A percentile compares a stretch with the other conserved stretches of the same genome.
Conservation (phyloP, 2,329 filamentous ascomycete species). For the Metarhizium album region DNA sequence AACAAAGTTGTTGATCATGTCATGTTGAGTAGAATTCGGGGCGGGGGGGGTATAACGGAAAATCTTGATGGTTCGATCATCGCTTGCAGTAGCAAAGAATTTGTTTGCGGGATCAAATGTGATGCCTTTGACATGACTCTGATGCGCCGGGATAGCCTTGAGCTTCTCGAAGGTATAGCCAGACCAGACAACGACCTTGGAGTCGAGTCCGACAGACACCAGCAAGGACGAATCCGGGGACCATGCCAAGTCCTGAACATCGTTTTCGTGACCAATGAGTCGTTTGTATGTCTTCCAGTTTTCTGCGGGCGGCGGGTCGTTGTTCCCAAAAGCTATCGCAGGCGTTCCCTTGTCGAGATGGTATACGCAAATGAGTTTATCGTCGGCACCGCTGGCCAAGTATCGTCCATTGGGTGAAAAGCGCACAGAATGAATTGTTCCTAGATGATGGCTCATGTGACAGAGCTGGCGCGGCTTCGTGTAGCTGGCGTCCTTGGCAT, state of each 20-base stretch:
- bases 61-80: constrained; percentile 93
- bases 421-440: constrained; percentile 91
- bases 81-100: constrained; percentile 96
- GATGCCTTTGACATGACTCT: constrained; percentile 97
- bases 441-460: constrained; percentile 96
- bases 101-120: constrained; percentile 98
- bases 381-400: constrained; percentile 91
- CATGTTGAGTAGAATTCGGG: constrained; percentile 85
- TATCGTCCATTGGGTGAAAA: constrained; percentile 95
- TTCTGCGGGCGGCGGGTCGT: constrained; percentile 85
- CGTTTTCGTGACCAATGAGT: constrained; percentile 93
- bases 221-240: constrained; percentile 91
- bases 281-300: constrained; percentile 96
- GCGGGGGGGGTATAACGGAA: constrained; percentile 88
- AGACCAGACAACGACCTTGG: constrained; percentile 97
- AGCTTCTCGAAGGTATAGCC: constrained; percentile 97
- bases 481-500: constrained; percentile 61
- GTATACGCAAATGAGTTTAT: constrained; percentile 98
- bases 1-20: constrained; percentile 94
- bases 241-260: constrained; percentile 97
- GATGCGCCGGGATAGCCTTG: constrained; percentile 84
- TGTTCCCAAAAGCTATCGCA: constrained; percentile 73
- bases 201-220: constrained; percentile 92
- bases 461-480: constrained; percentile 83
- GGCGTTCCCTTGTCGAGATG: constrained; percentile 75